Evolutionary conservation across 83 land plant species (phyloP).

Genomic region (Isoetes engelmannii): DNA sequence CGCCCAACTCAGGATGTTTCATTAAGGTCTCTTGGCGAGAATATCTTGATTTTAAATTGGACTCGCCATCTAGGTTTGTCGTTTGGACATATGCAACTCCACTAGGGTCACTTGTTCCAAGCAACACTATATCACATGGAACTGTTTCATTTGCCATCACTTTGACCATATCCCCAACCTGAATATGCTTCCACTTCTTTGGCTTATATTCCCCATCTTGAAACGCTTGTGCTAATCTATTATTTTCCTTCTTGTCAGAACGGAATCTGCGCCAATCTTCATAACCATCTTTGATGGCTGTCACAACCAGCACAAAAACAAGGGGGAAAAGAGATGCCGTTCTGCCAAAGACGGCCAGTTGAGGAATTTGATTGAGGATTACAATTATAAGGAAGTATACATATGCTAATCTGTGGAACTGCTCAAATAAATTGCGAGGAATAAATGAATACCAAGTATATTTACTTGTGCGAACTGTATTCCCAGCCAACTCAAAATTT

Average conservation of each 20-base stretch:
- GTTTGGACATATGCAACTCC: constrained; percentile 93
- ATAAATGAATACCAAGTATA: constrained; percentile 72
- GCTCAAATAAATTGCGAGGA: constrained; percentile 88
- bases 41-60: constrained; percentile 93
- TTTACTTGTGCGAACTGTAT: constrained; percentile 84
- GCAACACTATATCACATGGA: constrained; percentile 90
- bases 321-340: constrained; percentile 90
- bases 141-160: constrained; percentile 59
- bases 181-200: constrained; percentile 75
- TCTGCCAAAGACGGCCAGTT: constrained; percentile 94
- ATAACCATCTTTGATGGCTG: constrained; percentile 93
- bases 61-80: constrained; percentile 93
- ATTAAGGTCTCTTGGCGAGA: constrained; percentile 74
- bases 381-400: constrained; percentile 84
- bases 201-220: constrained; percentile 40
- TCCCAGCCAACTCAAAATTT: constrained; percentile 67
- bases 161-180: constrained; percentile 78
- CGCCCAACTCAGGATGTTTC: constrained; percentile 35
- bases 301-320: constrained; percentile 73
- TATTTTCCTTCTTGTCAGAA: constrained; percentile 83
- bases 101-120: constrained; percentile 71
- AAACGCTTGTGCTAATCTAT: constrained; percentile 53
- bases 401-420: constrained; percentile 88
- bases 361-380: constrained; percentile 89
- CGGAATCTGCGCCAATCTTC: constrained; percentile 93